A percentile compares a stretch with the other conserved stretches of the same genome.
Evolutionary conservation across 257 asterid species (phyloP).

Genomic region (Jasminum sambac): DNA sequence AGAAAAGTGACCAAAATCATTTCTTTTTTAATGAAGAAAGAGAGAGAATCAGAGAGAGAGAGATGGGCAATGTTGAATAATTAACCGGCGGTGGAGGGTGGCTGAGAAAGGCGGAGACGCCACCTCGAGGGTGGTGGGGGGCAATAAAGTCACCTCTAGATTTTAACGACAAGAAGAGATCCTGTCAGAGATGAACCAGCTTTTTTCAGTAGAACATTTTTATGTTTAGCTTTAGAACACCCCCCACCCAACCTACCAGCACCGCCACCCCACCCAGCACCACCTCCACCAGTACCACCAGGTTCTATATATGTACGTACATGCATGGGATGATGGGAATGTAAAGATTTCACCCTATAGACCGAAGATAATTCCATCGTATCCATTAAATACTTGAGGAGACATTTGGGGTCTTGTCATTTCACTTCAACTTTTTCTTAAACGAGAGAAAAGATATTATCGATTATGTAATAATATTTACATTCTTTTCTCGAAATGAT

Average conservation of each 20-base stretch:
- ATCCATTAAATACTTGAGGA: not conserved
- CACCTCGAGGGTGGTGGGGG: slow-evolving; percentile 15
- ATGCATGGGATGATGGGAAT: not conserved
- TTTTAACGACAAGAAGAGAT: slow-evolving; percentile 43
- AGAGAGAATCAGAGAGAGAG: not conserved
- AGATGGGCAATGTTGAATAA: not conserved
- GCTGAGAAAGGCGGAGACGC: not conserved
- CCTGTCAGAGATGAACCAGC: slow-evolving; percentile 30
- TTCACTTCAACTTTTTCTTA: not conserved
- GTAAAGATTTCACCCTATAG: not conserved
- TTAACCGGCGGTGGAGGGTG: slow-evolving; percentile 10
- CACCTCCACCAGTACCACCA: no score
- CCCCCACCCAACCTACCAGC: not conserved
- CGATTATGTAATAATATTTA: not conserved
- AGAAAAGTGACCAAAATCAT: not conserved
- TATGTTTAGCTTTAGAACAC: not conserved
- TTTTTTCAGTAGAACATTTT: slow-evolving; percentile 18
- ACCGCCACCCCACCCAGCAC: not conserved
- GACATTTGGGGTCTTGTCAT: slow-evolving; percentile 5
- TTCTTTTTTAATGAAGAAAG: not conserved
- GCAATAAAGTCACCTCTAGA: slow-evolving; percentile 35
- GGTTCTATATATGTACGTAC: no score
- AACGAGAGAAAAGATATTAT: not conserved
- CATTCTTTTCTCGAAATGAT: not conserved
- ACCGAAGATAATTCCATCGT: not conserved